Conservation (phyloP, 2,329 filamentous ascomycete genomes). For the Fusarium penzigii region DNA sequence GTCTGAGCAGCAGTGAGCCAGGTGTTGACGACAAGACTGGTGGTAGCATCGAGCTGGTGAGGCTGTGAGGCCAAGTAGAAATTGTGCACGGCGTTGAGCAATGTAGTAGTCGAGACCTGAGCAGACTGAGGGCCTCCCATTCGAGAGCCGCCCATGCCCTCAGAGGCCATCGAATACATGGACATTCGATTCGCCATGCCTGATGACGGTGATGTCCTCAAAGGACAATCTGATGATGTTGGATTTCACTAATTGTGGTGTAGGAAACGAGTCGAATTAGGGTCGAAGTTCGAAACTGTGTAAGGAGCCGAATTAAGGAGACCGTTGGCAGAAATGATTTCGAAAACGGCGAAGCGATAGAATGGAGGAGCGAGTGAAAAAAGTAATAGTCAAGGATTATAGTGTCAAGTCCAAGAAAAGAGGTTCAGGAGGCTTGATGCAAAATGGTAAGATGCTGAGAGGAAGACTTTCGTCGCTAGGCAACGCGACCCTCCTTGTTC, state of each 20-base stretch:
- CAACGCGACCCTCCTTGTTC: constrained; percentile 32
- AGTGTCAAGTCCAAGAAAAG: constrained; percentile 5
- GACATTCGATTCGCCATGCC: constrained; percentile 66
- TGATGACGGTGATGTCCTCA: constrained; percentile 34
- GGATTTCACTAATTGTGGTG: constrained; percentile 16
- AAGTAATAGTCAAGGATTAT: constrained; percentile 1
- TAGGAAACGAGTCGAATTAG: constrained; percentile 10
- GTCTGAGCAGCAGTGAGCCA: constrained; percentile 81
- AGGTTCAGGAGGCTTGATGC: constrained; percentile 14
- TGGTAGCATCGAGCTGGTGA: constrained; percentile 86
- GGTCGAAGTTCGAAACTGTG: constrained; percentile 13
- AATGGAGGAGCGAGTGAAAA: constrained; percentile 18
- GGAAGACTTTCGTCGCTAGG: constrained; percentile 29
- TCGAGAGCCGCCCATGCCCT: constrained; percentile 59
- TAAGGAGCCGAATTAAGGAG: constrained; percentile 3
- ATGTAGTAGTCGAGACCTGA: constrained; percentile 88
- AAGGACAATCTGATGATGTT: constrained; percentile 40
- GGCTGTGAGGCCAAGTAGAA: constrained; percentile 80
- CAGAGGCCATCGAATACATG: constrained; percentile 68
- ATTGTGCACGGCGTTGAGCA: constrained; percentile 89
- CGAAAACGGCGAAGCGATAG: constrained; percentile 13
- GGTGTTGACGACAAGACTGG: constrained; percentile 91
- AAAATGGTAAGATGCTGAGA: constrained; percentile 19
- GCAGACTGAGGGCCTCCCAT: constrained; percentile 66
- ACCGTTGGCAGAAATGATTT: constrained; percentile 5